These are phyloP conservation scores for Aspergillus campestris DNA, from an alignment of 495 filamentous ascomycete species.

Conservation along the genomic window DNA sequence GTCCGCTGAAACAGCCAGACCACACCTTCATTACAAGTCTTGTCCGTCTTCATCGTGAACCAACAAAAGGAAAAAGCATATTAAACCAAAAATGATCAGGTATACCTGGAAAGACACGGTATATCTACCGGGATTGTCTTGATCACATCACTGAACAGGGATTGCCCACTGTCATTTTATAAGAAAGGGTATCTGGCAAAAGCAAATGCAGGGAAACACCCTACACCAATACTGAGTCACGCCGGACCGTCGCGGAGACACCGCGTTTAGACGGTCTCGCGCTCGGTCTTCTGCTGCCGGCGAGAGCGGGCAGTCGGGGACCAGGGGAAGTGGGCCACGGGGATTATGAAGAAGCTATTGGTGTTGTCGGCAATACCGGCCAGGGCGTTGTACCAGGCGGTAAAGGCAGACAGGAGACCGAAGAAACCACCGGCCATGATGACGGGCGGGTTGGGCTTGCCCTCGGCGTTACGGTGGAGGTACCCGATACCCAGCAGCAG, in stretches of 20 bases:
- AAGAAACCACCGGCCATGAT: constrained; percentile 81
- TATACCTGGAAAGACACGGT: not conserved
- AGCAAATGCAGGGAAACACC: constrained; percentile 3
- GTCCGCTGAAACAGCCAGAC: too few species aligned
- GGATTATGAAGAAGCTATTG: constrained; percentile 94
- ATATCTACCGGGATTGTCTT: too few species aligned
- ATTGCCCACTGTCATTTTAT: constrained; percentile 11
- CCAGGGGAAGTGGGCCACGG: constrained; percentile 96
- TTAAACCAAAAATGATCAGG: too few species aligned
- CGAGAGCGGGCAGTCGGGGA: constrained; percentile 69
- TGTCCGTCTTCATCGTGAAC: too few species aligned
- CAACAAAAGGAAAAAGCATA: too few species aligned
- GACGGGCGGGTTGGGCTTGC: constrained; percentile 40
- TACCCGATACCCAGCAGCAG: constrained; percentile 75
- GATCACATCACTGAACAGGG: too few species aligned
- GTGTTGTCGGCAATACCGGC: constrained; percentile 83
- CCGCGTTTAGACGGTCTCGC: constrained; percentile 25
- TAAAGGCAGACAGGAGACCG: constrained; percentile 78
- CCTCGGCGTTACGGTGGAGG: constrained; percentile 40
- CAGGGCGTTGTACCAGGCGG: constrained; percentile 95
- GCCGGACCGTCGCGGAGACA: too few species aligned
- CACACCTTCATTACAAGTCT: too few species aligned
- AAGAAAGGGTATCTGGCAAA: constrained; percentile 32
- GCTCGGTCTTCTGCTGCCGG: constrained; percentile 38
- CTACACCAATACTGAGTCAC: not conserved